A percentile compares a stretch with the other conserved stretches of the same genome.
phyloP scores from a whole-genome alignment of 2,329 filamentous ascomycete genomes.

The Neodidymelliopsis sp. region DNA sequence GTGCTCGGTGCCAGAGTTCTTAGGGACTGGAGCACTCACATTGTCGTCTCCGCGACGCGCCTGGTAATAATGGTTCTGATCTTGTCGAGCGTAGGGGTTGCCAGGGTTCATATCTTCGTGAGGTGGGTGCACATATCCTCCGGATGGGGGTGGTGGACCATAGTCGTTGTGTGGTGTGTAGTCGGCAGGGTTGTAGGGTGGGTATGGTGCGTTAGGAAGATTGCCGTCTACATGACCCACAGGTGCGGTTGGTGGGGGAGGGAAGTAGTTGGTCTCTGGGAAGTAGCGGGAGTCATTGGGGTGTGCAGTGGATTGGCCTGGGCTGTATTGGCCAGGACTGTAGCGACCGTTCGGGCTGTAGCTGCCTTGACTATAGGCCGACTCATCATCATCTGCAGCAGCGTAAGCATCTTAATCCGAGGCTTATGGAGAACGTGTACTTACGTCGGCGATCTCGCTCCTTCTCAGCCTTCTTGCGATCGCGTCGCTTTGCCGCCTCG shows the following conservation, averaged over 20 bases:
- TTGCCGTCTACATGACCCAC: constrained; percentile 38
- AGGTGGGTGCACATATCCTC: constrained; percentile 38
- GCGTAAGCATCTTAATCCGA: constrained; percentile 28
- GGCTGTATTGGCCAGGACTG: constrained; percentile 31
- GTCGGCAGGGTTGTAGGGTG: constrained; percentile 54
- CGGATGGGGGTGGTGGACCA: constrained; percentile 38
- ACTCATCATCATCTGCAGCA: constrained; percentile 44
- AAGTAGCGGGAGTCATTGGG: constrained; percentile 50
- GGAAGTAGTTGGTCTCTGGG: constrained; percentile 57
- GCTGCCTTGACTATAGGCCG: constrained; percentile 44
- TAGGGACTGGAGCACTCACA: constrained; percentile 57
- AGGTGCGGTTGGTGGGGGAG: constrained; percentile 53
- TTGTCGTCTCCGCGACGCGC: constrained; percentile 53
- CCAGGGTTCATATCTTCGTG: constrained; percentile 39
- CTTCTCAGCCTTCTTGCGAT: constrained; percentile 63
- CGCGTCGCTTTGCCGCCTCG: constrained; percentile 63
- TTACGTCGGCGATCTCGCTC: constrained; percentile 60
- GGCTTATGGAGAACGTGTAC: constrained; percentile 33
- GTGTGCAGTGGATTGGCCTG: constrained; percentile 44
- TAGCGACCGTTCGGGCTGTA: constrained; percentile 35
- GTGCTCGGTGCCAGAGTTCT: constrained; percentile 33
- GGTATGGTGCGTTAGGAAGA: constrained; percentile 36
- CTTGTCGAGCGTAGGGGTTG: constrained; percentile 37
- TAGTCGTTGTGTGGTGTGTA: constrained; percentile 46
- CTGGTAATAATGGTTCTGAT: constrained; percentile 44